Percentiles rank a stretch among this genome's conserved stretches.
Conservation (phyloP, 768 basidiomycete species). For the Termitomyces sp. region DNA sequence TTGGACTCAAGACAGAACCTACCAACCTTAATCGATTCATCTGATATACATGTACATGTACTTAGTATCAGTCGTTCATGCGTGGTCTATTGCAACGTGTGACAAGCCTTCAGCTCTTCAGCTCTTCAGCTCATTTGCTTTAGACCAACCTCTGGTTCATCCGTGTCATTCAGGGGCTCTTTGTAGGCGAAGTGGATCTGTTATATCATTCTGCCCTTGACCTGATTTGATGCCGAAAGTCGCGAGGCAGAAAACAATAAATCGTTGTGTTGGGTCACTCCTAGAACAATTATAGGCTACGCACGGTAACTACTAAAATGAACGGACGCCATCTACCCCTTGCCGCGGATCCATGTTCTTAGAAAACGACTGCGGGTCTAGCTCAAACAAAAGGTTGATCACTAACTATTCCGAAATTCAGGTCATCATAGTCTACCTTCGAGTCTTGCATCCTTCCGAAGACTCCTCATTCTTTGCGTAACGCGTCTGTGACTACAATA, state of each 20-base stretch:
- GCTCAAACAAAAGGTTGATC: conserved; percentile 10
- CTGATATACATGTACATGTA: too few species aligned
- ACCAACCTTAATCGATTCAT: neutral
- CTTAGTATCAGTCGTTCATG: too few species aligned
- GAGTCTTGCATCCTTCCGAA: conserved; percentile 27
- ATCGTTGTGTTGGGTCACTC: conserved; percentile 20
- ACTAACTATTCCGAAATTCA: conserved; percentile 13
- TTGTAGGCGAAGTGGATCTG: conserved; percentile 11
- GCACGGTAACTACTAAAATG: conserved; percentile 10
- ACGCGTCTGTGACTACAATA: conserved; percentile 8
- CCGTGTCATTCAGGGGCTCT: neutral
- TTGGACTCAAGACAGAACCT: neutral
- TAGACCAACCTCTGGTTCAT: neutral
- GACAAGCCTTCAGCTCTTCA: neutral
- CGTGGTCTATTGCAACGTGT: neutral
- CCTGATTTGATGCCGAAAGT: conserved; percentile 7
- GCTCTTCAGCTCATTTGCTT: neutral
- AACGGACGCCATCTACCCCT: conserved; percentile 8
- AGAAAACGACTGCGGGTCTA: conserved; percentile 5
- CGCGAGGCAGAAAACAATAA: conserved; percentile 37
- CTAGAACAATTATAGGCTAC: conserved; percentile 30
- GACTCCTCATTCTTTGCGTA: conserved; percentile 18
- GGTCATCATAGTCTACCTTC: conserved; percentile 14
- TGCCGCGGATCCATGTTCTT: conserved; percentile 14
- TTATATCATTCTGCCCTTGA: neutral